Evolutionary conservation across 2,329 filamentous ascomycete species (phyloP).

Genomic region (Diaporthe citrichinensis): DNA sequence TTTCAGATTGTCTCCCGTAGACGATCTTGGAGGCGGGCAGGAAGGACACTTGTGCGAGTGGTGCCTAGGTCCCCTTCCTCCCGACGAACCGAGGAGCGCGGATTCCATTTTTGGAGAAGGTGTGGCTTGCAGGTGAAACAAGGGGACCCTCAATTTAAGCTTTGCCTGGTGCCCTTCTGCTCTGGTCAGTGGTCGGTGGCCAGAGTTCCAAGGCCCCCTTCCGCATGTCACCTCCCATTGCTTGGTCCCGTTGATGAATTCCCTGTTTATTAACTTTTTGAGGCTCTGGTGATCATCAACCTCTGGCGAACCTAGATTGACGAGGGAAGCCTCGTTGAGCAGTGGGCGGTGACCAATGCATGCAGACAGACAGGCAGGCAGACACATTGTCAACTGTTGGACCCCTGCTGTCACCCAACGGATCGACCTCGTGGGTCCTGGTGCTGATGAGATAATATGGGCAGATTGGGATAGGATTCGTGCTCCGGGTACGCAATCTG

Average conservation of each 20-base stretch:
- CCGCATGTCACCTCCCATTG: not conserved
- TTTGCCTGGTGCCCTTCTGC: conserved; percentile 10
- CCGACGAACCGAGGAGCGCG: not conserved
- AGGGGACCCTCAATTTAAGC: conserved; percentile 34
- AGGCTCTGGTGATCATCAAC: conserved; percentile 15
- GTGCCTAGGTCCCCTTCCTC: not conserved
- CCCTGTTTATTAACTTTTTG: conserved; percentile 10
- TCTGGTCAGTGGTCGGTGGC: not conserved
- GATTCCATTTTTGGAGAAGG: conserved; percentile 32
- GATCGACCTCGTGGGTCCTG: conserved; percentile 13
- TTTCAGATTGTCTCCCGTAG: conserved; percentile 15
- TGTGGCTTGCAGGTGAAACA: conserved; percentile 30
- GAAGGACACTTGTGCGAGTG: not conserved
- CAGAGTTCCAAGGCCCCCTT: not conserved
- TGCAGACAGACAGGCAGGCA: too few species aligned
- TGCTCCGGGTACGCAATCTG: conserved; percentile 19
- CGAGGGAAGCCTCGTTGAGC: not conserved
- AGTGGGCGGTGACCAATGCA: not conserved
- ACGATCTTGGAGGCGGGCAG: not conserved
- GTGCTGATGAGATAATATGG: conserved; percentile 22
- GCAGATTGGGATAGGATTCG: conserved; percentile 28
- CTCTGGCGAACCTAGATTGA: not conserved
- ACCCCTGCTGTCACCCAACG: conserved; percentile 11
- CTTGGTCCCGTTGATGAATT: not conserved
- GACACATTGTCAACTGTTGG: not conserved